Conservation (phyloP, 352 stramenopile genomes). For the Phytophthora citricola region DNA sequence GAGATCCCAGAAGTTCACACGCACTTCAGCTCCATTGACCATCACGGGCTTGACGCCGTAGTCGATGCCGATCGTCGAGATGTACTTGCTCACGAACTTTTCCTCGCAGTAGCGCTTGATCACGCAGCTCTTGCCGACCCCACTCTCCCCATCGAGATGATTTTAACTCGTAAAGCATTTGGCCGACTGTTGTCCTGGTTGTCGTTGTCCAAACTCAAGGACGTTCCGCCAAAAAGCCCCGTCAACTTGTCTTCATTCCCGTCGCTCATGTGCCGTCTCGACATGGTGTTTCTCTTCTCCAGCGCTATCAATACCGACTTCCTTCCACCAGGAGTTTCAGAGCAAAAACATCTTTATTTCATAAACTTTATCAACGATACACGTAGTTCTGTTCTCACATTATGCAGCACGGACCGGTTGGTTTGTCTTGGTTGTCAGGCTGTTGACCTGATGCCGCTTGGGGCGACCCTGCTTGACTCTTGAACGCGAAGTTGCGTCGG, state of each 20-base stretch:
- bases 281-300: conserved; percentile 16
- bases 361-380: conserved; percentile 21
- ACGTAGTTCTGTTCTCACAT: conserved; percentile 30
- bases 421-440: conserved; percentile 21
- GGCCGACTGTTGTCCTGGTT: conserved; percentile 41
- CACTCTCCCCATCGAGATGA: conserved; percentile 93
- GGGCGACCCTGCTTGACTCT: conserved; percentile 5
- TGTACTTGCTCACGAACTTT: conserved; percentile 96
- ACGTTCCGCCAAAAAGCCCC: conserved; percentile 20
- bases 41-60: conserved; percentile 94
- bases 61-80: conserved; percentile 96
- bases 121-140: conserved; percentile 93
- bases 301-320: conserved; percentile 9
- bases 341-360: conserved; percentile 21
- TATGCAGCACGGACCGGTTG: conserved; percentile 25
- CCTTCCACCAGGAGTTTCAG: conserved; percentile 14
- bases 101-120: conserved; percentile 97
- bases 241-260: conserved; percentile 74
- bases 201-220: conserved; percentile 36
- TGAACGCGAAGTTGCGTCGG: conserved; percentile 77
- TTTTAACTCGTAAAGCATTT: conserved; percentile 89
- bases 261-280: conserved; percentile 54
- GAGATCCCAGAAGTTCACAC: conserved; percentile 96
- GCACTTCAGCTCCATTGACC: conserved; percentile 74
- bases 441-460: conserved; percentile 4